phyloP scores from a whole-genome alignment of 345 rosid genomes.

The Melaleuca quinquenervia region DNA sequence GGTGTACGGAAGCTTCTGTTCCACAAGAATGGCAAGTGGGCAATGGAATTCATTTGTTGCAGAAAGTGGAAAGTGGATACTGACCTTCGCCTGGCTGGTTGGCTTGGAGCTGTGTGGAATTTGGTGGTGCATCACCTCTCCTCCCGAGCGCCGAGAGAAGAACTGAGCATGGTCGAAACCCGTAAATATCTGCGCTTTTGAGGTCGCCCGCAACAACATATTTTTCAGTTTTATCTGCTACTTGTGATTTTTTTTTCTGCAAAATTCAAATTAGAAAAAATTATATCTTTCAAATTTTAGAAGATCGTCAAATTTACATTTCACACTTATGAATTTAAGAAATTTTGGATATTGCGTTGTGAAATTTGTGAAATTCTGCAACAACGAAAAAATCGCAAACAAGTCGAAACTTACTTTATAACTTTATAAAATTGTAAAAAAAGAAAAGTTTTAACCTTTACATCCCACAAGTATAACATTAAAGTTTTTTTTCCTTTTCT shows the following conservation, averaged over 20 bases:
- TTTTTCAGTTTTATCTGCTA: background rate
- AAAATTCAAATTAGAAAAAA: background rate
- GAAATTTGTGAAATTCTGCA: background rate
- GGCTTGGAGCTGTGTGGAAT: background rate
- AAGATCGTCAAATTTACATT: background rate
- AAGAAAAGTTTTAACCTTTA: rapidly evolving
- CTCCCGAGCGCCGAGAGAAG: background rate
- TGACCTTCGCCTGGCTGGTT: background rate
- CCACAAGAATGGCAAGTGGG: background rate
- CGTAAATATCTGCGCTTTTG: background rate
- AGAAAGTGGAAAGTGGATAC: background rate
- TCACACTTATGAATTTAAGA: background rate
- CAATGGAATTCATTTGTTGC: background rate
- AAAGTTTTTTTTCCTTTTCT: too few species aligned
- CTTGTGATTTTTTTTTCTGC: too few species aligned
- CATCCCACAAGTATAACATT: too few species aligned
- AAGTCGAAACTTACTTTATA: background rate
- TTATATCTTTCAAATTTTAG: background rate
- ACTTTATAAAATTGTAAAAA: background rate
- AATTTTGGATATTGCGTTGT: background rate
- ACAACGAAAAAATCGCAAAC: background rate
- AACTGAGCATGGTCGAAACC: background rate
- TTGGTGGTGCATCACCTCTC: background rate
- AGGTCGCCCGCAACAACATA: background rate
- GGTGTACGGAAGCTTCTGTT: background rate